Evolutionary conservation across 2,329 filamentous ascomycete genomes (phyloP).

Genomic region (Coniella vitis): DNA sequence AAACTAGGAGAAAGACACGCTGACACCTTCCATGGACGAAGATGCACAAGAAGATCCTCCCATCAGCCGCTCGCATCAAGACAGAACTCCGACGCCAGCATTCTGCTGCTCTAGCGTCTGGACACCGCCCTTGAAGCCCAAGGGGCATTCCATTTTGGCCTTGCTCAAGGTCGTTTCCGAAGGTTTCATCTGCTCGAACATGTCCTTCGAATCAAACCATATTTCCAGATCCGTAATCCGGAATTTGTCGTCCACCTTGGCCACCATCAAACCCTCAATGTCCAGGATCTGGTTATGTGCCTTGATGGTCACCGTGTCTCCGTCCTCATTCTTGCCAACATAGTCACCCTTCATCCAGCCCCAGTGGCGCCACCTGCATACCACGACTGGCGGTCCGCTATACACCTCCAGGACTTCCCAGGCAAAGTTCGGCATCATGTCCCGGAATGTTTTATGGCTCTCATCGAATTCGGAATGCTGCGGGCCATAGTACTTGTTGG

Average conservation of each 20-base stretch:
- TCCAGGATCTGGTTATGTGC: slow-evolving; percentile 56
- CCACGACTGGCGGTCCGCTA: slow-evolving; percentile 54
- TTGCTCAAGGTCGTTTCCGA: slow-evolving; percentile 11
- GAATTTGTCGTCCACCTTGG: slow-evolving; percentile 53
- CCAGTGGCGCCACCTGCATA: slow-evolving; percentile 64
- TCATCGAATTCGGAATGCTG: slow-evolving; percentile 53
- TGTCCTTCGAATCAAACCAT: slow-evolving; percentile 15
- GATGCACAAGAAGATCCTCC: background rate
- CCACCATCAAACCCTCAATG: slow-evolving; percentile 57
- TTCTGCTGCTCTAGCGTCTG: background rate
- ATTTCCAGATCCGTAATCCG: slow-evolving; percentile 32
- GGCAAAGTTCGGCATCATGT: slow-evolving; percentile 67
- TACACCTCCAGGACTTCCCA: slow-evolving; percentile 67
- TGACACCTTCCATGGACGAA: background rate
- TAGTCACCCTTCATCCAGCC: slow-evolving; percentile 61
- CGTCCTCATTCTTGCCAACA: slow-evolving; percentile 56
- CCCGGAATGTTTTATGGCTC: slow-evolving; percentile 65
- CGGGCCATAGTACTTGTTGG: slow-evolving; percentile 59
- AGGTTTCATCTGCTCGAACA: slow-evolving; percentile 16
- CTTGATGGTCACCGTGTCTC: slow-evolving; percentile 55
- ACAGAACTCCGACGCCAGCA: background rate
- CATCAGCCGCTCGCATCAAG: background rate
- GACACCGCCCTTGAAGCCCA: slow-evolving; percentile 9
- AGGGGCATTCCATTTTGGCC: slow-evolving; percentile 12
- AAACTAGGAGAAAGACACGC: background rate